Base-by-base conservation (phyloP, 176 grass and related monocot genomes). In the Musa acuminata region DNA sequence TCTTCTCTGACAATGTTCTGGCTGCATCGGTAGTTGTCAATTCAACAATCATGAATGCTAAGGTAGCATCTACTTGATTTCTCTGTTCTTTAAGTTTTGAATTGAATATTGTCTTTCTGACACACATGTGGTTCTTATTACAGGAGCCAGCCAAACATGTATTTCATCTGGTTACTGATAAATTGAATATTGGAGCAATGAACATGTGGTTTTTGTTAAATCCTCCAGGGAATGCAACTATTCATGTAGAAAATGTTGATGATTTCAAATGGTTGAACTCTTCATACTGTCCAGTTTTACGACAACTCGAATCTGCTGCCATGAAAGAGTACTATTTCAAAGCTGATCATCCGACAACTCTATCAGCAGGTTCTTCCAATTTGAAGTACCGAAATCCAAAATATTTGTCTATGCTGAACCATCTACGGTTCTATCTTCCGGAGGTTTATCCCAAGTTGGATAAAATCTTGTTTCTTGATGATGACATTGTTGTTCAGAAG, bases 251-350 rank as follows among this genome's bases (percentile, higher is more conserved):
- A 74, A 99, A 99, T 82, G 95, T 99, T 66, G 95, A 99, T 75
- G 95, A 94, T 49, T 99, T 99, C 76, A 94, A 94, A 80, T 94
- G 95, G 95, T 76, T 99, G 76, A 99, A 99, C 78, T 94, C 95
- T 69, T 87, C 95, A 16, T 94, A 99, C 76, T 99, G 90, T 88
- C 95, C 95, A 77, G 95, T 99, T 68, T 51, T 99, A n/a, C 74
- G 80, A 25, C 90, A 99, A 62, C 90, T 99, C 55, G 88, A 94
- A 69, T 99, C 95, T 78, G 85, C 88, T 71, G 86, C 90, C 68
- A 99, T 99, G 95, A 99, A 89, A 83, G 86, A 99, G 83, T 99
- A 94, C 66, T 99, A 99, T 80, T 99, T 99, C 81, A 99, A 99
- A 80, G 82, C 90, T 83, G 95, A 94, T 81, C 95, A 87, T 52